These are phyloP conservation scores for Colletotrichum horii DNA, from an alignment of 2,329 filamentous ascomycete genomes.

Conservation along the genomic window DNA sequence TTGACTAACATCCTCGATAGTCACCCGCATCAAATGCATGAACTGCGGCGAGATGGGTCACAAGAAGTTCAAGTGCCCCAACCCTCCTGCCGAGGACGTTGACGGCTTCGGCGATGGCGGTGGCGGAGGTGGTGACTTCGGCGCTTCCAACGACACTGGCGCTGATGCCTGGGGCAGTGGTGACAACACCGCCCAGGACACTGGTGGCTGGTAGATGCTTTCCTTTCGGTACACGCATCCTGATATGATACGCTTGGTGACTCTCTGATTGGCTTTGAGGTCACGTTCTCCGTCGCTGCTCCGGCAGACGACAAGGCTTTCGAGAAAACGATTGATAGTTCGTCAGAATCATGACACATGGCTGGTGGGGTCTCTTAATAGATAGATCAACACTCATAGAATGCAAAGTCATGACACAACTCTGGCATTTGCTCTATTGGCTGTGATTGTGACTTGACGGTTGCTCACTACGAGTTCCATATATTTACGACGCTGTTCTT, in stretches of 20 bases:
- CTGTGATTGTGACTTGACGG: background rate
- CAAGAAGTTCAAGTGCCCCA: slow-evolving; percentile 43
- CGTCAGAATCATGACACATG: background rate
- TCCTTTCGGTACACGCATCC: background rate
- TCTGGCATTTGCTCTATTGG: background rate
- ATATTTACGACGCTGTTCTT: background rate
- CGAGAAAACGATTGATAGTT: background rate
- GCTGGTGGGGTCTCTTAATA: background rate
- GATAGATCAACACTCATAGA: background rate
- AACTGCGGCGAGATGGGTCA: slow-evolving; percentile 60
- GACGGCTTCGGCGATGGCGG: slow-evolving; percentile 14
- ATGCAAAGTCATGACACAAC: background rate
- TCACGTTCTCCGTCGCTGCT: slow-evolving; percentile 10
- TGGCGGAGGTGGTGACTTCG: slow-evolving; percentile 1
- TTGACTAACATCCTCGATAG: slow-evolving; percentile 34
- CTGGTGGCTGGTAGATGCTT: slow-evolving; percentile 12
- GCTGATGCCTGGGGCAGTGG: background rate
- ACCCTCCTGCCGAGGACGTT: slow-evolving; percentile 32
- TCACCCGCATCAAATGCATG: slow-evolving; percentile 60
- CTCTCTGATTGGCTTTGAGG: slow-evolving; percentile 10
- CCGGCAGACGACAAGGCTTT: slow-evolving; percentile 14
- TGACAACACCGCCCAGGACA: background rate
- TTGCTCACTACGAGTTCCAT: background rate
- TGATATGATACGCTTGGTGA: background rate
- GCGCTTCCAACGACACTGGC: background rate